Conservation (phyloP, 108 stramenopile genomes). For the Cyclotella choctawhatcheeana region DNA sequence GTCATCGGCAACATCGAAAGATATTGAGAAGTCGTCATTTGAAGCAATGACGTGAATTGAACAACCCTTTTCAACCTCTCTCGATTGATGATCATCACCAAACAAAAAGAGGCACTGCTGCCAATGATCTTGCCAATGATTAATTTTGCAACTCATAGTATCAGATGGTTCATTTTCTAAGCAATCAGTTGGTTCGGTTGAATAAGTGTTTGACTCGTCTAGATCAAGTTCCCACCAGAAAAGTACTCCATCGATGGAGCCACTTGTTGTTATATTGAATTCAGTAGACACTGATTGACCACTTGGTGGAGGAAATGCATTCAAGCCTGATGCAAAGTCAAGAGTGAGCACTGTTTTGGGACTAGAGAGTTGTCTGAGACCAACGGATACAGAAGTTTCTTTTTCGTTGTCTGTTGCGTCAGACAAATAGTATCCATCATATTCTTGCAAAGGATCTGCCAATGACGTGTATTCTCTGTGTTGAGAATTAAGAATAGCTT, state of each 20-base stretch:
- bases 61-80: conserved; percentile 39
- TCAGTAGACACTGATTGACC: conserved; percentile 21
- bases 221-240: conserved; percentile 90
- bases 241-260: conserved; percentile 66
- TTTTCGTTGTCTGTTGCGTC: neutral
- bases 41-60: conserved; percentile 47
- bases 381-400: neutral
- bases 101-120: conserved; percentile 77
- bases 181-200: conserved; percentile 33
- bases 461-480: conserved; percentile 3
- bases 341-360: conserved; percentile 62
- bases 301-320: conserved; percentile 57
- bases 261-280: conserved; percentile 43
- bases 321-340: conserved; percentile 60
- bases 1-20: conserved; percentile 38
- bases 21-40: conserved; percentile 61
- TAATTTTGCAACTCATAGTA: conserved; percentile 25
- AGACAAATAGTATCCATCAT: conserved; percentile 43
- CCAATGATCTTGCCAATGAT: conserved; percentile 95
- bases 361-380: conserved; percentile 50
- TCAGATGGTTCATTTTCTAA: neutral
- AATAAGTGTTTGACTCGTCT: conserved; percentile 42
- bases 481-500: conserved; percentile 39
- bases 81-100: conserved; percentile 22
- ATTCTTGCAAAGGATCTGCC: conserved; percentile 31